Evolutionary conservation across 106 monocot species (phyloP), one percentile per base, ranked within the genome.

Genomic region (Dactylorhiza incarnata): DNA sequence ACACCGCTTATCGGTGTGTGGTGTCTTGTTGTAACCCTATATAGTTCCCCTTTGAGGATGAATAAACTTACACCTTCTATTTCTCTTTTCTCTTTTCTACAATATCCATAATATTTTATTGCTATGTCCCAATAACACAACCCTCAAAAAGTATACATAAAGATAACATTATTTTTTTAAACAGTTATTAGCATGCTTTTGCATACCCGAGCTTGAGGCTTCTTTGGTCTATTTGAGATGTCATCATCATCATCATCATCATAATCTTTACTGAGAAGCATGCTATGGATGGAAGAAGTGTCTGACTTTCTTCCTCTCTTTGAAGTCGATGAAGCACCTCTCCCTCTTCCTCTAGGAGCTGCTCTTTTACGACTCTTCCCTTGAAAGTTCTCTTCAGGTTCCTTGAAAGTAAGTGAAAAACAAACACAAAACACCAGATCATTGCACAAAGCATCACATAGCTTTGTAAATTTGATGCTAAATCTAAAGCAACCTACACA

Each of bases 211-310:
- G 87, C 79, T 72, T 77, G 83, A 54, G 73, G 83, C 73, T 83
- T 84, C 75, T 87, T 84, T 19, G 71, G 66, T 73, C 59, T 82
- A 56, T 81, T 83, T 74, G 85, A 56, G 23, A 78, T 82, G 44
- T 78, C 85, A 26, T 88, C 90, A 54, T 92, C 87, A 12, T 87
- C 87, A 49, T 93, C 93, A 11, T 87, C 90, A 24, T 95, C 90
- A 55, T 88, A 73, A 59, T 90, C 87, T 29, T 82, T 85, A 70
- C 47, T 88, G 87, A 87, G 82, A 26, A 93, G 51, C 90, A 93
- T 81, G 74, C 79, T 86, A 29, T 89, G 87, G 49, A 89, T 81
- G 7, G 88, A 87, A 74, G 93, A 81, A 5, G 69, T 62, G 68
- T 86, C 87, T 74, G 81, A 65, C 76, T 86, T 89, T 67, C 84